A percentile compares a stretch with the other conserved stretches of the same genome.
Evolutionary conservation across 768 basidiomycete species (phyloP).

Genomic region (Rhizopogon vesiculosus): DNA sequence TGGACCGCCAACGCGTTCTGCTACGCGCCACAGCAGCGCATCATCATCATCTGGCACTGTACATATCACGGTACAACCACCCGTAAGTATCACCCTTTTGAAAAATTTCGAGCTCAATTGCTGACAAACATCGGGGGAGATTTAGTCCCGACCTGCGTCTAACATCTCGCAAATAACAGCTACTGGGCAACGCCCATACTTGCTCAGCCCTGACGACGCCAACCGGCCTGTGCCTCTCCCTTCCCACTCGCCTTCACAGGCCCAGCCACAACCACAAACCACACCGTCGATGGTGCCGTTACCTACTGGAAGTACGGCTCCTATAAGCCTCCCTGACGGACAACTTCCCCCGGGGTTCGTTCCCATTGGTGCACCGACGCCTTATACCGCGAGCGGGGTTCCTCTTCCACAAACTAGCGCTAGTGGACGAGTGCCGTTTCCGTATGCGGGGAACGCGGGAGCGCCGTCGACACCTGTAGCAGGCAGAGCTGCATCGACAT

Average conservation of each 20-base stretch:
- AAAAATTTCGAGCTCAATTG: too few species aligned
- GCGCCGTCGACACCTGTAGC: too few species aligned
- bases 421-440: too few species aligned
- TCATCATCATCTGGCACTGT: constrained; percentile 29
- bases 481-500: too few species aligned
- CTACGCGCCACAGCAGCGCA: constrained; percentile 21
- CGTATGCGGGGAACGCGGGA: too few species aligned
- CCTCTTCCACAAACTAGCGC: too few species aligned
- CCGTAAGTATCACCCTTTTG: constrained; percentile 14
- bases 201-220: constrained; percentile 38
- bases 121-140: not conserved
- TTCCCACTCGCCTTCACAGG: not conserved
- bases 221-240: constrained; percentile 32
- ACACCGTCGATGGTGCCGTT: constrained; percentile 4
- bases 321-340: constrained; percentile 21
- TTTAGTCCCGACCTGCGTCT: constrained; percentile 19
- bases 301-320: constrained; percentile 10
- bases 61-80: constrained; percentile 27
- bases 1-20: not conserved
- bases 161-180: constrained; percentile 24
- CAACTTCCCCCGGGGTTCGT: constrained; percentile 35
- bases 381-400: not conserved
- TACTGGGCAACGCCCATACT: constrained; percentile 19
- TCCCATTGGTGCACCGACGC: constrained; percentile 19
- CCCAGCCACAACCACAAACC: not conserved